Base-by-base conservation (phyloP, 2,329 filamentous ascomycete genomes). In the Nemania abortiva region DNA sequence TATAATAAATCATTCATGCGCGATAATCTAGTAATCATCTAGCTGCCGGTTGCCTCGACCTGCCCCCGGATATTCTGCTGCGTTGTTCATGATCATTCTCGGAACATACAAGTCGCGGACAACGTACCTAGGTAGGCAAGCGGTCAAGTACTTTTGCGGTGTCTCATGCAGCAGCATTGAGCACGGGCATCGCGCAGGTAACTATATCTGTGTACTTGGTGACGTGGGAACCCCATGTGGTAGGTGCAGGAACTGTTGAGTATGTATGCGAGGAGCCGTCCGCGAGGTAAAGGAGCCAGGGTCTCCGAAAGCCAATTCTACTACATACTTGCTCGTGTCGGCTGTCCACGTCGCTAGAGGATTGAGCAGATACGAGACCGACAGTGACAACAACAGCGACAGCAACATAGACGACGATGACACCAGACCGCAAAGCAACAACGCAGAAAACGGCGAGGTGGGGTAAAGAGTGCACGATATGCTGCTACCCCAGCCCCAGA, bases 11-110 rank as follows among this genome's bases (percentile, higher is more conserved):
- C 64, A 68, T 62, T 62, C 65, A 68, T 69, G 66, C 59, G 66
- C 53, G 60, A 62, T 68, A 64, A 65, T 59, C 29, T 55, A 59
- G 34, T 39, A 39, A 39, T 39, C 54, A 68, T 65, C 57, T 63
- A 71, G 71, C 70, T 77, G 74, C 74, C 72, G 72, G 74, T 70
- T 74, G 76, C 76, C 74, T 77, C 68, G 66, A 76, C 68, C 69
- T 77, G 69, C 74, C 74, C 55, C 69, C 61, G 66, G 72, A 61
- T 63, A 52, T 66, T 71, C 59, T 63, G 55, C 45, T 64, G 65
- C 53, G 34, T 63, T 39, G 54, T 66, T 65, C 64, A 69, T 70
- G 61, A 71, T 70, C 53, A 29, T 66, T 56, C 31, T 56, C 60
- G 64, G 54, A 24, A 29, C 54, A 63, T 63, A 57, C 56, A 27